phyloP scores from a whole-genome alignment of 306 rosid species.

The Arachis hypogaea region DNA sequence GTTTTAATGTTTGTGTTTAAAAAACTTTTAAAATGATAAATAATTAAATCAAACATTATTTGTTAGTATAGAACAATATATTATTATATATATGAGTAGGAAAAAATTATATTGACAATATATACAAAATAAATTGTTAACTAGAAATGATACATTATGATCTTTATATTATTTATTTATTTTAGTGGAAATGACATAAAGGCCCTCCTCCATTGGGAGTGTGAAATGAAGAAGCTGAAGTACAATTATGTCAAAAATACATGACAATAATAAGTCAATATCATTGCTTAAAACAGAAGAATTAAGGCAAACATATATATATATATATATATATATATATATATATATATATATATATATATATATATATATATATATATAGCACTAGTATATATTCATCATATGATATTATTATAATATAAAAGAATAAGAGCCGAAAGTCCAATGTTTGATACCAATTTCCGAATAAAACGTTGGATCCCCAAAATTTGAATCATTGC shows the following conservation, averaged over 20 bases:
- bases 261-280: neutral
- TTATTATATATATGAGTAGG: neutral
- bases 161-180: too few species aligned
- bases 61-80: too few species aligned
- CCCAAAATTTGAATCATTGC: constrained; percentile 67
- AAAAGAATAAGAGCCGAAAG: constrained; percentile 48
- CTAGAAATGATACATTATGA: neutral
- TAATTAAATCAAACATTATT: too few species aligned
- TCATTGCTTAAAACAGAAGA: constrained; percentile 36
- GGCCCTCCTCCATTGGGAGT: neutral
- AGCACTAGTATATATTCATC: constrained; percentile 14
- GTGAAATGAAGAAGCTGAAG: constrained; percentile 1
- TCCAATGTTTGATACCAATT: constrained; percentile 32
- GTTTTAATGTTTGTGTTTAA: too few species aligned
- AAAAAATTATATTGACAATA: neutral
- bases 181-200: neutral
- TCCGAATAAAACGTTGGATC: constrained; percentile 73
- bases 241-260: neutral
- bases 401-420: constrained; percentile 20
- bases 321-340: too few species aligned
- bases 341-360: too few species aligned
- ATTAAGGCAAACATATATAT: constrained; percentile 34
- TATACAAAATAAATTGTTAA: neutral
- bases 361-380: neutral
- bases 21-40: too few species aligned